A percentile compares a stretch with the other conserved stretches of the same genome.
Conservation (phyloP, 495 filamentous ascomycete species). For the Penicillium maclennaniae region DNA sequence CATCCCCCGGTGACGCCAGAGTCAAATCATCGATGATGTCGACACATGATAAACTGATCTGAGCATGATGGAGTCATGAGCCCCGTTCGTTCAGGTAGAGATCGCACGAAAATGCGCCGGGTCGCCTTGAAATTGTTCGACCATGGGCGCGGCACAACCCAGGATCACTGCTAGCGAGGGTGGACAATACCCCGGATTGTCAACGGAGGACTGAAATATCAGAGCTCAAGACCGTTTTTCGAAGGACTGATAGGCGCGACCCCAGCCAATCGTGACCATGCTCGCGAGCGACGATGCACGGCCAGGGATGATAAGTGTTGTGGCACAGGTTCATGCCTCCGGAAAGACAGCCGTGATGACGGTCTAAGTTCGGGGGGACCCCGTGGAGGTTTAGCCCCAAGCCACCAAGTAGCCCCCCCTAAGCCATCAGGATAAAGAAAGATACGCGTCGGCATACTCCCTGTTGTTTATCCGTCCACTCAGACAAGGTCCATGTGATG, state of each 20-base stretch:
- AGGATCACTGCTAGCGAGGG: constrained; percentile 8
- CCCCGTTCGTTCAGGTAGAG: neutral
- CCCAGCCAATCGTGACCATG: constrained; percentile 18
- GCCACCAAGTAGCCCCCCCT: too few species aligned
- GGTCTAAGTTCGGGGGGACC: neutral
- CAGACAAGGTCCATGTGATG: constrained; percentile 14
- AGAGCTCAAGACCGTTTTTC: neutral
- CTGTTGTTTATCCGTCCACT: neutral
- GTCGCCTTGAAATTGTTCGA: constrained; percentile 1
- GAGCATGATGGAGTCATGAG: constrained; percentile 25
- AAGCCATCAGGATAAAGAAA: constrained; percentile 24
- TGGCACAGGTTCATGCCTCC: constrained; percentile 17
- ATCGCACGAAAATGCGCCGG: constrained; percentile 17
- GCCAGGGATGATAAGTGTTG: neutral
- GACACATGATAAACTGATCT: constrained; percentile 19
- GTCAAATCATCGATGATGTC: constrained; percentile 31
- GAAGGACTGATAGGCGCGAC: constrained; percentile 22
- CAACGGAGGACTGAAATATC: neutral
- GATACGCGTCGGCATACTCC: constrained; percentile 24
- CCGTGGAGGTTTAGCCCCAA: neutral
- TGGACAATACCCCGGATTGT: constrained; percentile 11
- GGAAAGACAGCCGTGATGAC: neutral
- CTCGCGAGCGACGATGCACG: neutral
- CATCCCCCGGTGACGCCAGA: constrained; percentile 12
- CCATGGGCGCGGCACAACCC: constrained; percentile 1